Conservation (phyloP, 306 rosid species). For the Leucaena leucocephala region DNA sequence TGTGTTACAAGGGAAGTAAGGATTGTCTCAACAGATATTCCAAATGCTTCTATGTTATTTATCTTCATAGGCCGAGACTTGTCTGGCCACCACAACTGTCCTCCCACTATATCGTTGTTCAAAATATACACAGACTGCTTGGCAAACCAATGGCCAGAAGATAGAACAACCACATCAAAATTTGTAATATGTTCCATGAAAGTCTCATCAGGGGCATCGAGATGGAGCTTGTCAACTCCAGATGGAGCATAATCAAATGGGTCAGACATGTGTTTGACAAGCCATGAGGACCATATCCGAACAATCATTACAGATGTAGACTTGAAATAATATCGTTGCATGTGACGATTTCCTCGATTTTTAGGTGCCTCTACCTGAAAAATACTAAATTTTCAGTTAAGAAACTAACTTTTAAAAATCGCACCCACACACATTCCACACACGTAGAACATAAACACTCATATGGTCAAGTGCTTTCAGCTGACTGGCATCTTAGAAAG, state of each 20-base stretch:
- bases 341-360: conserved; percentile 64
- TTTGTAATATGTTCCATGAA: conserved; percentile 49
- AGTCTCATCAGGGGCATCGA: conserved; percentile 65
- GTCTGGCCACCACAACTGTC: conserved; percentile 80
- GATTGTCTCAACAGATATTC: conserved; percentile 63
- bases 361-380: conserved; percentile 69
- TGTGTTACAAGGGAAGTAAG: conserved; percentile 57
- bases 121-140: conserved; percentile 69
- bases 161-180: conserved; percentile 63
- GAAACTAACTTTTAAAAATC: background rate
- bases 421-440: background rate
- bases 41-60: conserved; percentile 61
- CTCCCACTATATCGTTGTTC: conserved; percentile 68
- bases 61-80: conserved; percentile 57
- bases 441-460: background rate
- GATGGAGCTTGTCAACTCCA: conserved; percentile 60
- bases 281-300: conserved; percentile 81
- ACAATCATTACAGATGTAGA: conserved; percentile 54
- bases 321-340: conserved; percentile 66
- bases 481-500: conserved; percentile 13
- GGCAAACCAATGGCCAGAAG: conserved; percentile 87
- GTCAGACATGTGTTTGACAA: conserved; percentile 56
- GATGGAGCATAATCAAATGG: conserved; percentile 57
- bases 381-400: background rate
- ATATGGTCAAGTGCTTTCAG: background rate